Evolutionary conservation across 2,329 filamentous ascomycete genomes (phyloP).

Genomic region (Pseudogymnoascus pannorum): DNA sequence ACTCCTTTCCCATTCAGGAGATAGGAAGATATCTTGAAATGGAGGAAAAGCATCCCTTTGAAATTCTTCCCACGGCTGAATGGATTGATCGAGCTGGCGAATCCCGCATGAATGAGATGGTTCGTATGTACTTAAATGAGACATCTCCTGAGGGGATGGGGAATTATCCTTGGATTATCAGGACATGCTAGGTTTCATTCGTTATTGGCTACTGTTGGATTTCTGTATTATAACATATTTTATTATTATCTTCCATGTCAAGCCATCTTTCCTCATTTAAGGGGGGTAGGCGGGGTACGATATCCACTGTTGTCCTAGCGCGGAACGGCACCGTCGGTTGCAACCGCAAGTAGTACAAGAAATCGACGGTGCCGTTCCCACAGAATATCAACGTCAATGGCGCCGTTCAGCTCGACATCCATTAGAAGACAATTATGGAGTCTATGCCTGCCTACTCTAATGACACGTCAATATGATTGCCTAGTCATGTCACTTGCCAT

Average conservation of each 20-base stretch:
- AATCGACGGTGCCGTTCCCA: conserved; percentile 5
- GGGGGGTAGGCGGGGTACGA: too few species aligned
- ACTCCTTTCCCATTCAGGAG: neutral
- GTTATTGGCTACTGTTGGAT: neutral
- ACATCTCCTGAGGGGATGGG: neutral
- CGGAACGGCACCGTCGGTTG: neutral
- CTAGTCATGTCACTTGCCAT: neutral
- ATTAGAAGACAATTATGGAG: neutral
- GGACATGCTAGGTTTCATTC: neutral
- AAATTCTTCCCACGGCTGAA: neutral
- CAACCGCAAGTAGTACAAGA: neutral
- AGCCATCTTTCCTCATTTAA: too few species aligned
- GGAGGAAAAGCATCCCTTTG: neutral
- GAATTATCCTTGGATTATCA: neutral
- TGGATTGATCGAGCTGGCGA: too few species aligned
- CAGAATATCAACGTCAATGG: neutral
- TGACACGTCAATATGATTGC: neutral
- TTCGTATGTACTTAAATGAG: too few species aligned
- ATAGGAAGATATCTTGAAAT: neutral
- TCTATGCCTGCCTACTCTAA: neutral
- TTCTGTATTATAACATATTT: too few species aligned
- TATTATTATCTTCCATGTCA: too few species aligned
- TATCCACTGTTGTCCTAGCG: neutral
- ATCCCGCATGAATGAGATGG: too few species aligned
- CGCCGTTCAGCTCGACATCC: neutral